Evolutionary conservation across 2,329 filamentous ascomycete genomes (phyloP).

Genomic region (Beauveria medogensis): DNA sequence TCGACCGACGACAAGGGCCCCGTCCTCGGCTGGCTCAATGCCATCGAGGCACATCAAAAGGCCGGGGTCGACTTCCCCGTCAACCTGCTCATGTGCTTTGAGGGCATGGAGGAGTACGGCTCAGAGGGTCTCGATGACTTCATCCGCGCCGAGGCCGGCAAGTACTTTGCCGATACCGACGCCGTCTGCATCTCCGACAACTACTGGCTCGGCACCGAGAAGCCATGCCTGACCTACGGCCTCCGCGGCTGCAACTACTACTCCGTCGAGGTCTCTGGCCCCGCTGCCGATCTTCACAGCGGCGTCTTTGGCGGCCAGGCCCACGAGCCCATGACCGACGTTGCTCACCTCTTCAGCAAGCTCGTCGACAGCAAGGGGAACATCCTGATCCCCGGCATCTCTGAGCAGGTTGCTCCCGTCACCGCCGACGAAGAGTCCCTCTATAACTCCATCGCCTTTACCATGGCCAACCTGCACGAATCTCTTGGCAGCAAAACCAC

Average conservation of each 20-base stretch:
- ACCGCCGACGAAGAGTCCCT: conserved; percentile 78
- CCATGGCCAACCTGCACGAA: conserved; percentile 91
- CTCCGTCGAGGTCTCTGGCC: conserved; percentile 80
- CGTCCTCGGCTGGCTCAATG: conserved; percentile 94
- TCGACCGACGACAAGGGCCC: conserved; percentile 97
- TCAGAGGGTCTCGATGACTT: conserved; percentile 94
- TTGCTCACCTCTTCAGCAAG: conserved; percentile 71
- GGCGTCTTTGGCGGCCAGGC: conserved; percentile 95
- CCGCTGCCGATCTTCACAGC: conserved; percentile 88
- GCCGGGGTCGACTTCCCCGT: conserved; percentile 91
- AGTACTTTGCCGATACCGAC: conserved; percentile 91
- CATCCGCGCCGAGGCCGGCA: conserved; percentile 82
- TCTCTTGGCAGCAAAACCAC: conserved; percentile 82
- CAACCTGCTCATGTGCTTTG: conserved; percentile 98
- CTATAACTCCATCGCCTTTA: conserved; percentile 88
- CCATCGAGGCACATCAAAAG: conserved; percentile 95
- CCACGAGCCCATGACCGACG: conserved; percentile 97
- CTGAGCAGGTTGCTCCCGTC: conserved; percentile 84
- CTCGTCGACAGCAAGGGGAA: conserved; percentile 86
- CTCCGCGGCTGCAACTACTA: conserved; percentile 98
- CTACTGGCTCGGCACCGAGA: conserved; percentile 99
- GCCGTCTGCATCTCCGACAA: conserved; percentile 98
- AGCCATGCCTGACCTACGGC: conserved; percentile 95
- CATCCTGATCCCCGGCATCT: conserved; percentile 89
- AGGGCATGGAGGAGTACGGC: conserved; percentile 99